A percentile compares a stretch with the other conserved stretches of the same genome.
phyloP scores from a whole-genome alignment of 768 basidiomycete species.

The Hypholoma sublateritium region DNA sequence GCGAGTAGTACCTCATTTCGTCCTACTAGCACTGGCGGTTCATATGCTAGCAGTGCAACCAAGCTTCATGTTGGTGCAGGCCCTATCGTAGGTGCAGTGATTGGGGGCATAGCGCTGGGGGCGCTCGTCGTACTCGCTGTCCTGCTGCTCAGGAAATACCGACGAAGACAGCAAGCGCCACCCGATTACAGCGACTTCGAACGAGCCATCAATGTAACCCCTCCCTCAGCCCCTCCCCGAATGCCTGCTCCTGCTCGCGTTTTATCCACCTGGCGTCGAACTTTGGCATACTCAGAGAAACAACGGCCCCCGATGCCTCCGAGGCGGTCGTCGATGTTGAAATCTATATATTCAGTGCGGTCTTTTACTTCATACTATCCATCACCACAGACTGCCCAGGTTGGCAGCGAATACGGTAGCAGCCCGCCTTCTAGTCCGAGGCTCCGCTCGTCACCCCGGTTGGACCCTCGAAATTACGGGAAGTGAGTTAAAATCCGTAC shows the following conservation, averaged over 20 bases:
- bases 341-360: background rate
- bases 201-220: background rate
- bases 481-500: too few relatives aligned
- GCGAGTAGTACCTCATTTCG: too few relatives aligned
- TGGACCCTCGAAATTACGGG: too few relatives aligned
- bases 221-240: background rate
- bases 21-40: too few relatives aligned
- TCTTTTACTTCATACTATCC: background rate
- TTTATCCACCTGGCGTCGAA: background rate
- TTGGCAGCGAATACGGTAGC: constrained; percentile 1
- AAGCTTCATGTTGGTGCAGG: background rate
- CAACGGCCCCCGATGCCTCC: background rate
- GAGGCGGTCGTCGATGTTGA: background rate
- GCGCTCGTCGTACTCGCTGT: background rate
- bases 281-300: background rate
- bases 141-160: background rate
- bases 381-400: constrained; percentile 1
- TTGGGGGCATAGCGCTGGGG: background rate
- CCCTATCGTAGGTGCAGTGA: background rate
- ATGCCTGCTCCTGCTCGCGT: background rate
- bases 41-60: background rate
- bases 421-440: background rate
- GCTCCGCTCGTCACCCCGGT: background rate
- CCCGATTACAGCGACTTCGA: background rate
- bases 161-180: background rate